Evolutionary conservation across 2,329 filamentous ascomycete species (phyloP).

Genomic region (Westerdykella sp.): DNA sequence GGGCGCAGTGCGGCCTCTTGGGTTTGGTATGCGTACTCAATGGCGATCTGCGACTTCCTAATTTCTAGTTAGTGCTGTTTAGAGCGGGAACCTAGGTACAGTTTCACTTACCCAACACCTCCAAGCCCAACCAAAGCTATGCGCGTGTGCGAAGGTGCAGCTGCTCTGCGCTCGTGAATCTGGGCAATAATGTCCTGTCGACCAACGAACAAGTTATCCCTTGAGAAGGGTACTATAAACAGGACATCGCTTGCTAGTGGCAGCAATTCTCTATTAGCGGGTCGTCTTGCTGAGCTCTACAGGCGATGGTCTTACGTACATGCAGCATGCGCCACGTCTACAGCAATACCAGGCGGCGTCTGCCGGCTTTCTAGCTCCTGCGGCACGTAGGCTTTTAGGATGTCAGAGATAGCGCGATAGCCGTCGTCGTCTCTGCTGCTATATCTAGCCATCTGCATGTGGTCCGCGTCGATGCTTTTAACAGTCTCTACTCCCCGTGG

Average conservation of each 20-base stretch:
- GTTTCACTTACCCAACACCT: slow-evolving; percentile 11
- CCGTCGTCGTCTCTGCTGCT: slow-evolving; percentile 20
- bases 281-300: slow-evolving; percentile 2
- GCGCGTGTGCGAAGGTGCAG: slow-evolving; percentile 1
- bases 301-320: slow-evolving; percentile 8
- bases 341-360: not conserved
- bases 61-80: not conserved
- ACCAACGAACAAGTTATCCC: slow-evolving; percentile 6
- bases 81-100: not conserved
- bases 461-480: slow-evolving; percentile 38
- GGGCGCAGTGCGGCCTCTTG: no score
- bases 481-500: slow-evolving; percentile 30
- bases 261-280: slow-evolving; percentile 2
- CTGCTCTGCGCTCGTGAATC: slow-evolving; percentile 5
- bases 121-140: slow-evolving; percentile 14
- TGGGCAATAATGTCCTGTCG: slow-evolving; percentile 5
- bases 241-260: slow-evolving; percentile 1
- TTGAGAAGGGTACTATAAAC: slow-evolving; percentile 7
- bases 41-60: slow-evolving; percentile 14
- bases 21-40: not conserved
- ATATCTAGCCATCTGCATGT: slow-evolving; percentile 37
- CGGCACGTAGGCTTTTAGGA: slow-evolving; percentile 20
- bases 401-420: slow-evolving; percentile 26
- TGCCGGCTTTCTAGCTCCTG: slow-evolving; percentile 4
- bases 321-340: not conserved